Base-by-base conservation (phyloP, 2,329 filamentous ascomycete genomes). In the Balansia obtecta region DNA sequence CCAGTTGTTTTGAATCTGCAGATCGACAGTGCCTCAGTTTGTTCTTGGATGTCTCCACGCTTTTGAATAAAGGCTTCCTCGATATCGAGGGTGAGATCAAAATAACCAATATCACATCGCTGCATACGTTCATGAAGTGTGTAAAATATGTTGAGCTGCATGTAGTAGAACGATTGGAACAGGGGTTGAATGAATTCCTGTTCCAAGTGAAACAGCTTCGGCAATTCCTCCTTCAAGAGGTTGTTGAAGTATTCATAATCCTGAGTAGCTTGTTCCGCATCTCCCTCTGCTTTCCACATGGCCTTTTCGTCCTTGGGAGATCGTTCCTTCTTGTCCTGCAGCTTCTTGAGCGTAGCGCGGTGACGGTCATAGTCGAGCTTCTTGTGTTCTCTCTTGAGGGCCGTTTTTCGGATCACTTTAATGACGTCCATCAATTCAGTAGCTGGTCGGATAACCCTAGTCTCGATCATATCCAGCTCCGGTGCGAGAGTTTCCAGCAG, bases 141-240 rank as follows among this genome's bases (percentile, higher is more conserved):
- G 70, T 98, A 98, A 68, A 97, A 98, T 57, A 98, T 88, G 68
- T 98, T 98, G 57, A 98, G 80, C 69, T 98, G 93, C 93, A 98
- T 98, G 74, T 97, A 98, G 71, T 98, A 98, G 72, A 98, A 98
- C 10, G 88, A 95, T 67, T 97, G 93, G 76, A 98, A 98, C 8
- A 98, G 80, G 2, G 93, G 93, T 58, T 88, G 84, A 67, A 98
- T 98, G 66, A 98, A 97, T 67, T 97, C 86, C 56, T 84, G 80
- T 68, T 98, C 93, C 16, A 98, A 80, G 8, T 73, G 68, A 68
- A 98, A 98, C 11, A 98, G 79, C 67, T 89, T 88, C 30, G 93
- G 93, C 55, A 98, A 74, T 70, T 98, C 93, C 16, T 94, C 88
- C 72, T 98, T 98, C 54, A 98, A 79, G 48, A 98, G 74, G 62